Base-by-base conservation (phyloP, 73 alveolate genomes). In the Blepharisma japonicum region DNA sequence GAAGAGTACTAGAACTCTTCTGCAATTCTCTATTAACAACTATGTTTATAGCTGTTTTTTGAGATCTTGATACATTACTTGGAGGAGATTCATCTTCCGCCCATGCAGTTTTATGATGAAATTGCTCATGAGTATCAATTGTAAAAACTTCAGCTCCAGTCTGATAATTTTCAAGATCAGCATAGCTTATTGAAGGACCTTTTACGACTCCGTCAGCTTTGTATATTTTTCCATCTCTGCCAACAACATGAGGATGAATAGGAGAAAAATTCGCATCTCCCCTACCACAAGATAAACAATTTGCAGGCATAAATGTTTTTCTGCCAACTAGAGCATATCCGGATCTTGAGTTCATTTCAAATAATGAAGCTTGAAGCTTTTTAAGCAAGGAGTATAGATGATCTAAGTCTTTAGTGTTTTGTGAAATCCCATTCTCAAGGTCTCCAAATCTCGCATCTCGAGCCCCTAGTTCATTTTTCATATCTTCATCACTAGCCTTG, bases 241-340 rank as follows among this genome's bases (percentile, higher is more conserved):
- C 67, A 11, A 53, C 23, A 20, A 61, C 76, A 18, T 61, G 76
- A 68, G 49, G 56, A 11, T 38, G 49, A 1, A 47, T 18, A 39
- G 67, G 56, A 9, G 79, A 7, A 9, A 21, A 9, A 23, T 27
- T n/a, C 32, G 42, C 32, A 27, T 68, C 79, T 21, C 49, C 79
- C 20, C 49, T 32, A 23, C 82, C 82, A 72, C 82, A 72, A 47
- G 82, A 72, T 6, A 72, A 25, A 6, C 82, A 72, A 27, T 20
- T 25, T 47, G 21, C 47, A 9, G 68, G 78, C 7, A 23, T 77
- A 47, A 23, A 11, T 11, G 21, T 46, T 21, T 72, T 72, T 20
- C 50, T 46, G 6, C 71, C 49, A 6, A 72, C 14, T 5, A 72
- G 3, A 25, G 42, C 48, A 9, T 8, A 11, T 25, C 49, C 49